Evolutionary conservation across 192 early-diverging fungal genomes (phyloP).

Genomic region (Entomortierella chlamydospora): DNA sequence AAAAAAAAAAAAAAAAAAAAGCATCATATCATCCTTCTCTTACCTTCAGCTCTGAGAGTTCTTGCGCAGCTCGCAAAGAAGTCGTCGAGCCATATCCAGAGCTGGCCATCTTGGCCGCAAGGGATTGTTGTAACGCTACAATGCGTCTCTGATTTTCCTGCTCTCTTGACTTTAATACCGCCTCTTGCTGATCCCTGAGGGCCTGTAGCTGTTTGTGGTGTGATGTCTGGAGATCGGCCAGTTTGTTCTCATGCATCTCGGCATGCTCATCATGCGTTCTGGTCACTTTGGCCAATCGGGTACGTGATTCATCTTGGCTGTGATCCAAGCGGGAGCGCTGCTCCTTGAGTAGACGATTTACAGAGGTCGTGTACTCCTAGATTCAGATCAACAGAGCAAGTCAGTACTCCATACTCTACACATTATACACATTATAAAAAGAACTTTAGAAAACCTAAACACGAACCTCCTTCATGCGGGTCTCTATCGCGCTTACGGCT

Average conservation of each 20-base stretch:
- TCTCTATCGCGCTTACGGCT: background rate
- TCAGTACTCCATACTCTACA: background rate
- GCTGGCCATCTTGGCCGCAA: background rate
- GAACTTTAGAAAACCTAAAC: background rate
- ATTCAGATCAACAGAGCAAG: background rate
- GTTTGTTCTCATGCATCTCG: constrained; percentile 10
- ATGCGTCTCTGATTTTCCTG: constrained; percentile 3
- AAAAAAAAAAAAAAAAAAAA: too few relatives aligned
- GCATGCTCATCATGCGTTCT: constrained; percentile 24
- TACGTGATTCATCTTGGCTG: background rate
- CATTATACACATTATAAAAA: background rate
- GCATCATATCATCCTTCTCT: too few relatives aligned
- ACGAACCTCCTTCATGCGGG: constrained; percentile 11
- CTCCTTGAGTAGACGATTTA: background rate
- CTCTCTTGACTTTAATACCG: background rate
- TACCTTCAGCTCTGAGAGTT: constrained; percentile 59
- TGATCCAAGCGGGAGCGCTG: constrained; percentile 2
- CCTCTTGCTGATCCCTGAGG: background rate
- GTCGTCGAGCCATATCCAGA: background rate
- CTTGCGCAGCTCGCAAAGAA: constrained; percentile 7
- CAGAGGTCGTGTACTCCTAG: constrained; percentile 9
- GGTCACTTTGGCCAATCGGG: background rate
- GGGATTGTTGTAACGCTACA: background rate
- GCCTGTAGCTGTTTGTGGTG: constrained; percentile 14
- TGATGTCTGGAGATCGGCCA: constrained; percentile 5